These are phyloP conservation scores for Cardamine chenopodiifolia DNA, from an alignment of 345 rosid genomes.

Conservation along the genomic window DNA sequence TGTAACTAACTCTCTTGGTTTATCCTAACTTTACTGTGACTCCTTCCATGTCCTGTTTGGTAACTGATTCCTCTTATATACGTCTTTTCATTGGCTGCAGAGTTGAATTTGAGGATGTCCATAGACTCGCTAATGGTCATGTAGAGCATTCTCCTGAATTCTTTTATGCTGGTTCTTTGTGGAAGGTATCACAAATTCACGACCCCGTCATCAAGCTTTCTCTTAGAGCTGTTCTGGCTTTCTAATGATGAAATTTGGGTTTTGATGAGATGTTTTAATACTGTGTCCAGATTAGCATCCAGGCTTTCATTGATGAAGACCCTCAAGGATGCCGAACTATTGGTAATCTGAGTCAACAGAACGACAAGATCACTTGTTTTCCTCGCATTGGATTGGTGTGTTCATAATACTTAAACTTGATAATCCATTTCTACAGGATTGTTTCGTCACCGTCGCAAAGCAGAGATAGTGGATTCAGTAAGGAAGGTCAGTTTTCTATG, in stretches of 20 bases:
- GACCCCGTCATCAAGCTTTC: not conserved
- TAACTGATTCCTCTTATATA: conserved; percentile 17
- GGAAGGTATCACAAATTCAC: conserved; percentile 72
- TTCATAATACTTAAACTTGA: conserved; percentile 13
- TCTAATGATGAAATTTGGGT: conserved; percentile 16
- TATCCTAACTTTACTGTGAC: not conserved
- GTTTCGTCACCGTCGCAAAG: conserved; percentile 93
- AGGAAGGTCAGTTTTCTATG: conserved; percentile 61
- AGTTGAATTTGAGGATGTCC: conserved; percentile 89
- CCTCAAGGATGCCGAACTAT: conserved; percentile 96
- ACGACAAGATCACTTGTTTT: not conserved
- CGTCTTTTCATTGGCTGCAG: conserved; percentile 41
- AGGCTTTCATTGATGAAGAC: conserved; percentile 94
- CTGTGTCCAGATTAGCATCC: conserved; percentile 76
- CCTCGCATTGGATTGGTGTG: conserved; percentile 13
- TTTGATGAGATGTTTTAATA: conserved; percentile 25
- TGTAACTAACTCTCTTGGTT: conserved; percentile 2
- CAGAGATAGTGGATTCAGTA: conserved; percentile 70
- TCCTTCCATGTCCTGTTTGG: conserved; percentile 30
- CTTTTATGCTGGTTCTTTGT: conserved; percentile 94
- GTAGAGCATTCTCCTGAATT: conserved; percentile 93
- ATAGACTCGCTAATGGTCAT: conserved; percentile 90
- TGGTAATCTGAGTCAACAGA: conserved; percentile 51
- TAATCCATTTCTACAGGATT: conserved; percentile 57
- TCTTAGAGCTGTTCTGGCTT: not conserved